A percentile compares a stretch with the other conserved stretches of the same genome.
phyloP scores from a whole-genome alignment of 2,329 filamentous ascomycete species.

The Fusarium sp. region DNA sequence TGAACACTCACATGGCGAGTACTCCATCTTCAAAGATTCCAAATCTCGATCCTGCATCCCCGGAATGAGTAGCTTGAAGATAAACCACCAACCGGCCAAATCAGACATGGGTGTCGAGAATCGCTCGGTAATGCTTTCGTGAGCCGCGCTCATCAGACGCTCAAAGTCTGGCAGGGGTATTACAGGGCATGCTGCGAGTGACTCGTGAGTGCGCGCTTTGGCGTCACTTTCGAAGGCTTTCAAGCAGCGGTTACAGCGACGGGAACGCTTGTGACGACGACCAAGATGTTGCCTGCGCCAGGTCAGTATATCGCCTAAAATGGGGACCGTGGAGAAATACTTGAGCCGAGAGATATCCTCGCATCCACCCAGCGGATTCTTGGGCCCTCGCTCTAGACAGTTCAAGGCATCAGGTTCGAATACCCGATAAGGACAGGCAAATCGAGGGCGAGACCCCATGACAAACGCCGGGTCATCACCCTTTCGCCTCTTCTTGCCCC shows the following conservation, averaged over 20 bases:
- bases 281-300: background rate
- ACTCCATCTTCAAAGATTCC: background rate
- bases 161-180: background rate
- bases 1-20: background rate
- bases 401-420: background rate
- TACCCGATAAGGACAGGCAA: background rate
- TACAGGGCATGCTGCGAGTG: background rate
- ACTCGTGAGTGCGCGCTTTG: background rate
- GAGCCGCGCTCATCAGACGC: background rate
- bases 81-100: background rate
- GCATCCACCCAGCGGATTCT: background rate
- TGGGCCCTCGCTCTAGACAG: background rate
- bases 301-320: background rate
- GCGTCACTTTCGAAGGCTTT: background rate
- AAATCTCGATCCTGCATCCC: background rate
- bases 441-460: background rate
- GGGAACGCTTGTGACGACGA: slow-evolving; percentile 1
- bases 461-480: background rate
- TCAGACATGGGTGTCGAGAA: background rate
- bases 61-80: background rate
- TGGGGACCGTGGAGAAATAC: background rate
- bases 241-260: background rate
- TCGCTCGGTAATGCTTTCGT: background rate
- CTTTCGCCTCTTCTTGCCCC: background rate
- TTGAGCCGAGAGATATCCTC: slow-evolving; percentile 1